Percentiles rank a stretch among this genome's conserved stretches.
Evolutionary conservation across 306 rosid species (phyloP).

Genomic region (Styphnolobium japonicum): DNA sequence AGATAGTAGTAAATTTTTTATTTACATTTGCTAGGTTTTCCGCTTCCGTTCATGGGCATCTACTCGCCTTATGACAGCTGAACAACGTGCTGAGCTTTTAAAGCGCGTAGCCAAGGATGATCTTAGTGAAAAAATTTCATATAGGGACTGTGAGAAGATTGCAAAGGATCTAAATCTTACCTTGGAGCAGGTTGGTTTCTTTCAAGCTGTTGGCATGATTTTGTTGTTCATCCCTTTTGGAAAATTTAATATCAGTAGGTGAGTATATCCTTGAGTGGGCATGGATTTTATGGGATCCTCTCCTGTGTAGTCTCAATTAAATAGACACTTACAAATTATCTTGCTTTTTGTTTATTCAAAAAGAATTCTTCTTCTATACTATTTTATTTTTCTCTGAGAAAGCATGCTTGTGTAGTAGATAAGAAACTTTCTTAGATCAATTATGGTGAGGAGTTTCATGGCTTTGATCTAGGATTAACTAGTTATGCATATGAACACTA

Average conservation of each 20-base stretch:
- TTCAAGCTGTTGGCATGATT: slow-evolving; percentile 20
- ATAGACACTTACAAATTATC: slow-evolving; percentile 7
- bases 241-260: background rate
- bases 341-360: slow-evolving; percentile 4
- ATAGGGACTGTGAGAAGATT: slow-evolving; percentile 69
- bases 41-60: slow-evolving; percentile 84
- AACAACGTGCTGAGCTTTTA: slow-evolving; percentile 73
- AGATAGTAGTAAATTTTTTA: background rate
- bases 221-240: slow-evolving; percentile 20
- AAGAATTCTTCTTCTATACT: background rate
- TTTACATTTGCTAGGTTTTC: slow-evolving; percentile 54
- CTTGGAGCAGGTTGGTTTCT: slow-evolving; percentile 69
- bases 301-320: slow-evolving; percentile 1
- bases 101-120: slow-evolving; percentile 56
- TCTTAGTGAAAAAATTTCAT: slow-evolving; percentile 55
- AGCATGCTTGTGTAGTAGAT: background rate
- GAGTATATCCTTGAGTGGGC: background rate
- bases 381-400: background rate
- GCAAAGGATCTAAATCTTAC: slow-evolving; percentile 85
- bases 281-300: background rate
- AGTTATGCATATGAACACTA: background rate
- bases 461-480: background rate
- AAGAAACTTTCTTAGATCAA: background rate
- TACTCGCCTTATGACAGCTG: slow-evolving; percentile 75
- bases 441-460: slow-evolving; percentile 10